Base-by-base conservation (phyloP, 371 early-diverging fungal genomes). In the Neoconidiobolus thromboides region DNA sequence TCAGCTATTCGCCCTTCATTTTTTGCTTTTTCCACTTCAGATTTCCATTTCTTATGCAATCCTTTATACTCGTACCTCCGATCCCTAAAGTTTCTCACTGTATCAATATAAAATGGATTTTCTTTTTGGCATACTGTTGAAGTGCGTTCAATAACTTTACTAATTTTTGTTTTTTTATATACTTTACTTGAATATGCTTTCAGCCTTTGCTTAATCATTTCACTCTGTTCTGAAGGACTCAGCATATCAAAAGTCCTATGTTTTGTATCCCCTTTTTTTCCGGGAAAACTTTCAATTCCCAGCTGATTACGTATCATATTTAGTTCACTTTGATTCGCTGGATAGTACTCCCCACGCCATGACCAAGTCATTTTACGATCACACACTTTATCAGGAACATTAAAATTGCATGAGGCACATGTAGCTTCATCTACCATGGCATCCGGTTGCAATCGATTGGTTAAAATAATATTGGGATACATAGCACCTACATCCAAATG, bases 401-500 rank as follows among this genome's bases (percentile, higher is more conserved):
- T 94, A 67, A 86, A 97, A 68, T 97, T 97, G 70, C 99, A 99
- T 3, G 89, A 69, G 1, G 95, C 93, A 68, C 99, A 99, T 1
- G 75, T 75, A 10, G 83, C 81, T 63, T 98, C 97, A 10, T 82
- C 81, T 41, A 97, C 86, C 58, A 99, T 86, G 2, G 99, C 91
- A 69, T 93, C 90, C 1, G 99, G 99, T 71, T 99, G 99, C 2
- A 99, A 73, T 37, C 98, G 85, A 66, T 99, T 98, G 6, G 99
- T 99, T 14, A 99, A 75, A 70, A 99, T 99, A 62, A 99, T 99
- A 68, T 99, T 99, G 12, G 99, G 99, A 69, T 99, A 99, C 99
- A 99, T 99, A 38, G 99, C 98, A 0, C 93, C 99, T 1, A 99
- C 99, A 73, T 99, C 99, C 74, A 99, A 78, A 68, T 99, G 99